Evolutionary conservation across 345 rosid species (phyloP), one percentile per base, ranked within the genome.

Genomic region (Isatis tinctoria): DNA sequence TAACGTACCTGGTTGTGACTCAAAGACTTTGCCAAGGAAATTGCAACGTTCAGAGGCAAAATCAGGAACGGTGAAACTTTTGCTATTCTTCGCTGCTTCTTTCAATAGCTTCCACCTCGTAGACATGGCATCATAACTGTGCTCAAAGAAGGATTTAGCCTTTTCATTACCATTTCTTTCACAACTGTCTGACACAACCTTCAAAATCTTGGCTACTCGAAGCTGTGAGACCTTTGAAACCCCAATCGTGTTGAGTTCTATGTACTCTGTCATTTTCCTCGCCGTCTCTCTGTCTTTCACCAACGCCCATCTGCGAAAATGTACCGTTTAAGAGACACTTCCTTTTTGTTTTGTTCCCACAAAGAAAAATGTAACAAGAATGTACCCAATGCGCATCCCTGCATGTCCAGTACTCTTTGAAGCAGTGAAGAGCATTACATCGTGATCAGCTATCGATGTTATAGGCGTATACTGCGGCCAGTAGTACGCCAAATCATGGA

Each of bases 381-480:
- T 12, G 7, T 84, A 94, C 97, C 98, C 98, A 32, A 94, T 84
- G 49, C 97, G 96, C 82, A 84, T 88, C 63, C 97, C 98, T 45
- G 97, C 98, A 47, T 94, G 98, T 56, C 97, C 97, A 0, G 90
- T 91, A 79, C 85, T 78, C 78, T 94, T 94, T 5, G 98, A 91
- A 78, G 86, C 83, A 0, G 97, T 88, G 84, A 92, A 94, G 36
- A 94, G 82, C 93, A 87, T 88, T 30, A 94, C 84, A 47, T 88
- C 88, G 8, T 94, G 87, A 65, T 91, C 86, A 4, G 93, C 92
- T n/a, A 84, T 77, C 6, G 82, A 76, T 9, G 87, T 68, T 65
- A 94, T 88, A 0, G 99, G 92, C 6, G 96, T 91, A 24, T 94
- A 90, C 39, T 94, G 99, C 1, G 99, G 97, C 99, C 97, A 94